phyloP scores from a whole-genome alignment of 2,329 filamentous ascomycete species.

The Aspergillus viridinutans region DNA sequence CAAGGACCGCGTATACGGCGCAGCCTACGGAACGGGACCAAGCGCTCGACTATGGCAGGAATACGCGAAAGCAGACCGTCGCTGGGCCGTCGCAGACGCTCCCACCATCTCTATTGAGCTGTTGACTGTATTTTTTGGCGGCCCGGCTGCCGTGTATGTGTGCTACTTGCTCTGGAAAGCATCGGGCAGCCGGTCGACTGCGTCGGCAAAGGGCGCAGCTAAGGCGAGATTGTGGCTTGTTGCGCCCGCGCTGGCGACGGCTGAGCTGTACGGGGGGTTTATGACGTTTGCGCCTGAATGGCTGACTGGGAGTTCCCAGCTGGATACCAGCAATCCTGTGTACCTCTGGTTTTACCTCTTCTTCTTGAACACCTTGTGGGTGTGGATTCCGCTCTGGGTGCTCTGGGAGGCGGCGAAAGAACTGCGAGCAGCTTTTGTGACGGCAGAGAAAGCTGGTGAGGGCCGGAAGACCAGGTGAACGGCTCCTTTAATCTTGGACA shows the following conservation, averaged over 20 bases:
- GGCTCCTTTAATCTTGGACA: not conserved
- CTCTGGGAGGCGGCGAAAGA: slow-evolving; percentile 50
- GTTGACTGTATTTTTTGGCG: slow-evolving; percentile 57
- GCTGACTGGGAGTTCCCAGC: slow-evolving; percentile 54
- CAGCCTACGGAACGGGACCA: slow-evolving; percentile 52
- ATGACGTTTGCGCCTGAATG: slow-evolving; percentile 66
- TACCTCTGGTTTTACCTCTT: slow-evolving; percentile 61
- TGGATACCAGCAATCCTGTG: slow-evolving; percentile 58
- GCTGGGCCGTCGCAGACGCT: slow-evolving; percentile 58
- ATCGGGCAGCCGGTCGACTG: slow-evolving; percentile 13
- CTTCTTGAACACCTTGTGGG: slow-evolving; percentile 64
- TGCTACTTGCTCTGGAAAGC: slow-evolving; percentile 48
- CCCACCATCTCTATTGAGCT: slow-evolving; percentile 58
- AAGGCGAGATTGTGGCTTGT: slow-evolving; percentile 51
- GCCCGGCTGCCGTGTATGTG: slow-evolving; percentile 55
- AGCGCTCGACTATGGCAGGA: slow-evolving; percentile 60
- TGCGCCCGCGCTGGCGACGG: slow-evolving; percentile 57
- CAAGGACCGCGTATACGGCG: slow-evolving; percentile 55
- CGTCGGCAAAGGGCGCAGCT: slow-evolving; percentile 19
- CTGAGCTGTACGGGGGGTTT: slow-evolving; percentile 59
- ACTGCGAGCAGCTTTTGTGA: slow-evolving; percentile 35
- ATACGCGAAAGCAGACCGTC: slow-evolving; percentile 60
- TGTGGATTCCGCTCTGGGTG: slow-evolving; percentile 56
- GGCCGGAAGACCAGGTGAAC: slow-evolving; percentile 18
- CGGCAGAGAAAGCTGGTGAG: slow-evolving; percentile 19